Base-by-base conservation (phyloP, 2,329 filamentous ascomycete genomes). In the Colletotrichum sp. region DNA sequence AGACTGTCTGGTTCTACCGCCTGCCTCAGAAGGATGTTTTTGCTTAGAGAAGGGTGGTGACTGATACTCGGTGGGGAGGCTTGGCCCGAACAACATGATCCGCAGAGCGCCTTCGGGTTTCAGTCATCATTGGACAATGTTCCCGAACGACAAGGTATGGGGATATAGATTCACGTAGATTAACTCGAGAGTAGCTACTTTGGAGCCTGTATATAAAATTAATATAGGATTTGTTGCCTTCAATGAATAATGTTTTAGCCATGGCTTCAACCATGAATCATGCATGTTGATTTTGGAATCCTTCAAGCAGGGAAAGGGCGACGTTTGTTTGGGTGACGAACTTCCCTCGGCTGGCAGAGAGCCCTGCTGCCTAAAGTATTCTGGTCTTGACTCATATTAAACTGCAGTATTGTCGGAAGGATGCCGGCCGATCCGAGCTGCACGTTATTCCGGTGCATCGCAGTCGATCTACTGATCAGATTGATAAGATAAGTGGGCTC, bases 1-100 rank as follows among this genome's bases (percentile, higher is more conserved):
- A 69, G 39, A 73, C 65, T 10, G 71, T 69, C 18, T 73, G 71
- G 65, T 64, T 69, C 43, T 64, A 69, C 39, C 71, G 71, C 9
- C n/a, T 55, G 7, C 57, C 71, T 3, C 39, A 69, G 39, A 3
- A n/a, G 14, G 14, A 64, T 26, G 24, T 64, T 7, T 64, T 26
- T 18, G 57, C 28, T 26, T 69, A 68, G 30, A 6, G 0, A n/a
- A 21, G 18, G 39, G 18, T 48, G 9, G 5, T 1, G 34, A 3
- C 18, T 43, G 39, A 43, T 36, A 16, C 34, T 36, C 14, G 7
- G 14, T 16, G 34, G 1, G 7, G 34, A 16, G 16, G 34, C 14
- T 36, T 36, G 34, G 7, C 16, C 1, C 34, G 0, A 0, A 36
- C 1, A 2, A 36, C 4, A 36, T 2, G 7, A 36, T 36, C 34